phyloP scores from a whole-genome alignment of 1,139 yeast species.

The Saccharomyces hybrid region DNA sequence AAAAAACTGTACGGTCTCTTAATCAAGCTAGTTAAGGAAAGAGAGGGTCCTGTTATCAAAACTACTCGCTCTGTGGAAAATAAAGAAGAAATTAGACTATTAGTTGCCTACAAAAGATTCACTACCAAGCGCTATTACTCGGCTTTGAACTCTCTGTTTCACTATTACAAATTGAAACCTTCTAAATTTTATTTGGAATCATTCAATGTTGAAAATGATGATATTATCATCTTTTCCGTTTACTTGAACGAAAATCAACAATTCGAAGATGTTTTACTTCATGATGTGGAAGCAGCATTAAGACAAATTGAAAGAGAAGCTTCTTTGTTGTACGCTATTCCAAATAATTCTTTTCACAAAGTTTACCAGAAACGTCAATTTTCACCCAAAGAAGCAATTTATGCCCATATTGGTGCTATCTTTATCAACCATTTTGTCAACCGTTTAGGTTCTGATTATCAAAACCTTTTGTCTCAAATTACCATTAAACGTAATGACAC shows the following conservation, averaged over 20 bases:
- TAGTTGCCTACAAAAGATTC: conserved; percentile 81
- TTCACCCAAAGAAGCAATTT: conserved; percentile 88
- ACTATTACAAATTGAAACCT: conserved; percentile 78
- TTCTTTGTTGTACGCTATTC: conserved; percentile 83
- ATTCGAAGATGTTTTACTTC: conserved; percentile 31
- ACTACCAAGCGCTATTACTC: conserved; percentile 83
- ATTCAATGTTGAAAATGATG: conserved; percentile 48
- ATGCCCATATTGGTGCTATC: conserved; percentile 89
- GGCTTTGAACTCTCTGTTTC: conserved; percentile 80
- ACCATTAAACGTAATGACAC: conserved; percentile 23
- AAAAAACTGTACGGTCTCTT: conserved; percentile 68
- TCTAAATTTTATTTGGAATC: conserved; percentile 93
- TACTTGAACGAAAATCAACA: conserved; percentile 51
- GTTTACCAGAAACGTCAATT: conserved; percentile 69
- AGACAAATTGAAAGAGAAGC: conserved; percentile 94
- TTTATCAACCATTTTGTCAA: conserved; percentile 92
- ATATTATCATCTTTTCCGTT: conserved; percentile 78
- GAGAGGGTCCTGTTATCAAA: conserved; percentile 91
- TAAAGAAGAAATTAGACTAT: conserved; percentile 71
- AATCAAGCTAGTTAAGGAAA: conserved; percentile 57
- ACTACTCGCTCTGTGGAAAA: conserved; percentile 69
- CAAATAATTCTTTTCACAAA: conserved; percentile 73
- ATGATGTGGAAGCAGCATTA: conserved; percentile 58
- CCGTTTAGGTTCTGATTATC: conserved; percentile 80
- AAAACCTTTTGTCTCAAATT: conserved; percentile 40